Evolutionary conservation across 164 flowering plant genomes (phyloP).

Genomic region (Amborella trichopoda): DNA sequence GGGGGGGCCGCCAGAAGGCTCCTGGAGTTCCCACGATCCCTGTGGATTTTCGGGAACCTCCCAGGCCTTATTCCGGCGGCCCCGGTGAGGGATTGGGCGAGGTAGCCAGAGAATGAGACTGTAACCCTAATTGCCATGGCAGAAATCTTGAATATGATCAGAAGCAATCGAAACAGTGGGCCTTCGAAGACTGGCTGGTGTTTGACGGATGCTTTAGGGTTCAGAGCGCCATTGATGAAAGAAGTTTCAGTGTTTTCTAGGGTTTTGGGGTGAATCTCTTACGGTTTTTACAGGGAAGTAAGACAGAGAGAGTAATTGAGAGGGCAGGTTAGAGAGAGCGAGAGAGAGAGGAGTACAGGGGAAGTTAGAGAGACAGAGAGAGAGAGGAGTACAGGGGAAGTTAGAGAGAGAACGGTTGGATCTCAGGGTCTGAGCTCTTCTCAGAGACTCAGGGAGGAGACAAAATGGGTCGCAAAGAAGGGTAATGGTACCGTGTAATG

Average conservation of each 20-base stretch:
- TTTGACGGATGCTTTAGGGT: background rate
- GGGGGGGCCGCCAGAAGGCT: background rate
- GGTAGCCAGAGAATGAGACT: constrained; percentile 42
- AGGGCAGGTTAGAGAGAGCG: background rate
- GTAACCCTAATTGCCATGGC: constrained; percentile 62
- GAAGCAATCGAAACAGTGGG: constrained; percentile 20
- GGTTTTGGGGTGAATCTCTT: background rate
- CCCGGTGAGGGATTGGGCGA: constrained; percentile 41
- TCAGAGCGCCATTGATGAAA: background rate
- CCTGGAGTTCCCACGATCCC: background rate
- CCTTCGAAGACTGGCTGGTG: background rate
- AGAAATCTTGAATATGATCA: constrained; percentile 12
- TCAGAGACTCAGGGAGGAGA: too few relatives aligned
- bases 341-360: background rate
- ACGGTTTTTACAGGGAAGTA: background rate
- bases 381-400: background rate
- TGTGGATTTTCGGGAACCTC: background rate
- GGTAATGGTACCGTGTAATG: too few relatives aligned
- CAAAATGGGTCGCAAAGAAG: too few relatives aligned
- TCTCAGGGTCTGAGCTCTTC: too few relatives aligned
- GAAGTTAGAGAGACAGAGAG: background rate
- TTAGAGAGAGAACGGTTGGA: background rate
- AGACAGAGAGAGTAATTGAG: background rate
- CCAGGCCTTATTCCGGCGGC: constrained; percentile 21
- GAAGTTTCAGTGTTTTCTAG: background rate